Evolutionary conservation across 306 rosid genomes (phyloP), one percentile per base, ranked within the genome.

Genomic region (Quercus suber): DNA sequence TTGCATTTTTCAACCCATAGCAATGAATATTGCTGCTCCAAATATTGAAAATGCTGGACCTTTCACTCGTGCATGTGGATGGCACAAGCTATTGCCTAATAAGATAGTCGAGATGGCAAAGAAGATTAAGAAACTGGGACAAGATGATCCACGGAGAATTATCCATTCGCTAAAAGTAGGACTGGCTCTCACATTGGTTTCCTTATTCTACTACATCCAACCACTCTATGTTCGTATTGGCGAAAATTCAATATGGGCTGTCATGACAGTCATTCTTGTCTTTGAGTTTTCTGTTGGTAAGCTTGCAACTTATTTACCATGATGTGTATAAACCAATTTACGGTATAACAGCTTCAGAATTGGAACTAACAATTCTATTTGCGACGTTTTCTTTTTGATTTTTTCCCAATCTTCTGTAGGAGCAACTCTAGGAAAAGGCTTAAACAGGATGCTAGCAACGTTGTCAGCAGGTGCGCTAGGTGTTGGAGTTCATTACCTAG

Each of bases 81-180:
- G 65, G 73, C 35, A 30, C 23, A 58, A 21, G 55, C 55, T 65
- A 28, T 59, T 68, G 27, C 73, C 30, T 28, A 58, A 4, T n/a
- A 71, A 63, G 35, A 45, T 21, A 12, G 61, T 61, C 0, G 37
- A 74, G 9, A 19, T 75, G 37, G 74, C 77, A 30, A 2, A 49
- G n/a, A 69, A 59, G 55, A 1, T 71, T 17, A 70, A 83, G 79
- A 79, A 83, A 31, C 21, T 83, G 3, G 86, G 73, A 31, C 59
- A 61, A 53, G 83, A 75, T 70, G 83, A 79, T 80, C 83, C 75
- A 6, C 64, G 81, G 60, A 59, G 78, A 56, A 71, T 79, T 17
- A n/a, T 53, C 64, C 86, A 83, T 61, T 75, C 80, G 12, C 60
- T 83, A 4, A 79, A 83, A 83, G 81, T 83, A 45, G 83, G 78